Base-by-base conservation (phyloP, 306 rosid genomes). In the Prunus mume region DNA sequence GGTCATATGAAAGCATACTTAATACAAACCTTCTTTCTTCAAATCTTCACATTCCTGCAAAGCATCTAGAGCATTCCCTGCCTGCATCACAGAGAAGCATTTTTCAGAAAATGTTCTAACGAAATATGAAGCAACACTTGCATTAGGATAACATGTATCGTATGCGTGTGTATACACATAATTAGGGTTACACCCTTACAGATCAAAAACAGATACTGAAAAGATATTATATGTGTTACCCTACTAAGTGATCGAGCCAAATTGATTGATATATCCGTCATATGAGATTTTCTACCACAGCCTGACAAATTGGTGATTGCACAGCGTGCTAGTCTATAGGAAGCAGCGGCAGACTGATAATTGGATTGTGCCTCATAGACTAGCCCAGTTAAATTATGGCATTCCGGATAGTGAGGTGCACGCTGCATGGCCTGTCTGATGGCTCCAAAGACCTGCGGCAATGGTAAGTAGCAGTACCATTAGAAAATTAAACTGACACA, bases 391-490 rank as follows among this genome's bases (percentile, higher is more conserved):
- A 94, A 89, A 89, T 94, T 94, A 80, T 90, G 94, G 74, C 90
- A 84, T 85, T 94, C 98, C 12, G 98, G 97, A 81, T 75, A 87
- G 62, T 90, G 87, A 76, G 98, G 98, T 69, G 91, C 88, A 72
- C 65, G 96, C 84, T 90, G 96, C 72, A 89, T 83, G 49, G 98
- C 96, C 90, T 91, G 98, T 85, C 80, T 86, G 85, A 92, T 94
- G 74, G 97, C 98, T 84, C 93, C 95, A 62, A 85, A 88, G 74
- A 94, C 97, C 97, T 94, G 85, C 28, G 60, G 75, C 67, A 52
- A 51, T 28, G 73, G 82, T 46, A 12, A 34, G 47, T 64, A 54
- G 47, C 78, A 78, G 62, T n/a, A 67, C 79, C 54, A 47, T 54
- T 30, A 22, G 78, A 49, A 65, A 27, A 6, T 15, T 62, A 8